Conservation (phyloP, 805 yeast species). For the Zygoascus tannicola region DNA sequence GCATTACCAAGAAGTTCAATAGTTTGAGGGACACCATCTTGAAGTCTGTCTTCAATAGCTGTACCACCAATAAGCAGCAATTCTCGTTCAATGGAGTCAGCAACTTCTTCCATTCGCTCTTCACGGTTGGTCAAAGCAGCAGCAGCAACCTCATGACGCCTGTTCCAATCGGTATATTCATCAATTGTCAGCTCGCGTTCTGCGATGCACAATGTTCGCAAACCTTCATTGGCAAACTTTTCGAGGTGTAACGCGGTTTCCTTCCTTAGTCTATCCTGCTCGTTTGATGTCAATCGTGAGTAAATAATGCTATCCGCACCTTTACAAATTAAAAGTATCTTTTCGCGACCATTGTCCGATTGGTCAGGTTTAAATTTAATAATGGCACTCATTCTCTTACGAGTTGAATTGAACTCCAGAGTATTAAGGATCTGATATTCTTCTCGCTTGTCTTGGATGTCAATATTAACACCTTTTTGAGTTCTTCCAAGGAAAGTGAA, state of each 20-base stretch:
- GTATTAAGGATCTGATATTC: slow-evolving; percentile 48
- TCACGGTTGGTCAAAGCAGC: slow-evolving; percentile 55
- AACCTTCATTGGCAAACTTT: slow-evolving; percentile 69
- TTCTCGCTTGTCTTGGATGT: slow-evolving; percentile 38
- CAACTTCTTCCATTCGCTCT: slow-evolving; percentile 45
- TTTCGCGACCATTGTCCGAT: slow-evolving; percentile 19
- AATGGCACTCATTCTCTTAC: slow-evolving; percentile 74
- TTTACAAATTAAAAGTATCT: slow-evolving; percentile 47
- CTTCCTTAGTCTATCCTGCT: slow-evolving; percentile 39
- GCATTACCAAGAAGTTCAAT: slow-evolving; percentile 61
- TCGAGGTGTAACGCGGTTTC: slow-evolving; percentile 64
- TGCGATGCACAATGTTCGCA: slow-evolving; percentile 71
- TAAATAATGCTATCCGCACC: slow-evolving; percentile 80
- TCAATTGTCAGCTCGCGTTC: slow-evolving; percentile 41
- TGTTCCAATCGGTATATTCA: slow-evolving; percentile 46
- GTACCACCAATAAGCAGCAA: slow-evolving; percentile 65
- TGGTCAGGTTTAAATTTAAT: slow-evolving; percentile 34
- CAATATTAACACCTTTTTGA: slow-evolving; percentile 39
- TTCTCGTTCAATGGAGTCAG: slow-evolving; percentile 52
- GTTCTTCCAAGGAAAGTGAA: slow-evolving; percentile 51
- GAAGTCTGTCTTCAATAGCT: slow-evolving; percentile 74
- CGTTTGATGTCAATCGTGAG: slow-evolving; percentile 34
- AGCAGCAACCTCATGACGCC: slow-evolving; percentile 48
- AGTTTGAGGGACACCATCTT: slow-evolving; percentile 72
- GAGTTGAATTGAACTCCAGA: slow-evolving; percentile 61